phyloP scores from a whole-genome alignment of 768 basidiomycete species.

The Leccinum rimulosum region DNA sequence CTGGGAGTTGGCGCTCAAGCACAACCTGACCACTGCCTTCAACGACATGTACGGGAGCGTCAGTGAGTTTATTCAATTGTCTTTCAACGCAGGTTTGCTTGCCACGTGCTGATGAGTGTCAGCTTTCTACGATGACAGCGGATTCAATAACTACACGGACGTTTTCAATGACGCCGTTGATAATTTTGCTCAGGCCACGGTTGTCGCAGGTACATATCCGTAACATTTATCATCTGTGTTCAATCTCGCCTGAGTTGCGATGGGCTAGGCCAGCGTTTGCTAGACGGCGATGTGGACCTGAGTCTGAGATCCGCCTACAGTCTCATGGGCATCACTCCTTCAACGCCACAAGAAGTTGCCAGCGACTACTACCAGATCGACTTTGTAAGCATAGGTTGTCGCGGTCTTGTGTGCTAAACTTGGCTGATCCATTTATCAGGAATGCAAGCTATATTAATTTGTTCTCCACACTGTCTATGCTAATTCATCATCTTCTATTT shows the following conservation, averaged over 20 bases:
- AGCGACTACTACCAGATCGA: conserved; percentile 58
- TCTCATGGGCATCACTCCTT: conserved; percentile 45
- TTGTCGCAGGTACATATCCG: conserved; percentile 44
- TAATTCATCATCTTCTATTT: conserved; percentile 1
- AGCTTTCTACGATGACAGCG: conserved; percentile 57
- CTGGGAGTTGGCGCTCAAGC: conserved; percentile 52
- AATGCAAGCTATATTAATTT: conserved; percentile 24
- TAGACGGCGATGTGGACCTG: conserved; percentile 43
- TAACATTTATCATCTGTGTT: conserved; percentile 31
- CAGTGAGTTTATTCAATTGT: conserved; percentile 35
- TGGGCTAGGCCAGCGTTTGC: conserved; percentile 13
- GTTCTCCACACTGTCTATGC: neutral
- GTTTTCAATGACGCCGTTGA: conserved; percentile 41
- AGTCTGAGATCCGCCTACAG: conserved; percentile 55
- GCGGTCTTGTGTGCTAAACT: neutral
- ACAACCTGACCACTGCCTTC: conserved; percentile 44
- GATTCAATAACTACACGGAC: conserved; percentile 46
- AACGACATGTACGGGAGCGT: conserved; percentile 45
- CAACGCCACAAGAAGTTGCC: conserved; percentile 45
- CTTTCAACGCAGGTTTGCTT: neutral
- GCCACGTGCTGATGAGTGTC: neutral
- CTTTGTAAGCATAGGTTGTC: conserved; percentile 21
- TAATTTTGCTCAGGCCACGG: conserved; percentile 40
- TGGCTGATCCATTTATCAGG: conserved; percentile 18
- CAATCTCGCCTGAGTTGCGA: conserved; percentile 34